Evolutionary conservation across 345 rosid genomes (phyloP), one percentile per base, ranked within the genome.

Genomic region (Mangifera indica): DNA sequence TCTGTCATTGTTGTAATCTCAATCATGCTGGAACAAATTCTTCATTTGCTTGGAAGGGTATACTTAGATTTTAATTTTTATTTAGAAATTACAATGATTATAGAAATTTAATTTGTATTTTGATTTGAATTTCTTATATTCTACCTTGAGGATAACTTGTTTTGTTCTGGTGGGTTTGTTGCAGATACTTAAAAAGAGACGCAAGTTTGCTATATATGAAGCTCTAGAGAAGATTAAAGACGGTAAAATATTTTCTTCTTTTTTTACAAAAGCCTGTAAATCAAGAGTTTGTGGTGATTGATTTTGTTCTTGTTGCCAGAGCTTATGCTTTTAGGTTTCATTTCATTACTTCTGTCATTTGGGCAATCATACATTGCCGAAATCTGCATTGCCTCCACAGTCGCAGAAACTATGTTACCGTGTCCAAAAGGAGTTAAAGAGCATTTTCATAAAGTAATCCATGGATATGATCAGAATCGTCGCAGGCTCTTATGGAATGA

Each of bases 241-340:
- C 56, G 98, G 99, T 93, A 82, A 51, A 55, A 32, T 12, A 12
- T 44, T 10, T 20, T 44, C 2, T 34, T 58, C 60, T 67, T 46
- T 49, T 17, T 45, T 72, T 10, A 9, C 18, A 2, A 7, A n/a
- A 11, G 26, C 66, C 34, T 12, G 1, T 44, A 44, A 45, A 45
- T 45, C 68, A 64, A 64, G 25, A 13, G 10, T 4, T 62, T n/a
- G 11, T 3, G 11, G 26, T 48, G 20, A 46, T 5, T 20, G 15
- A 46, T 65, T 22, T 59, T 22, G 17, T 51, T 49, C 15, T 22
- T 6, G 13, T 75, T 24, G 74, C 63, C 91, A 91, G 97, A 95
- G 84, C 92, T 95, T 6, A 95, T 95, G 98, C 86, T 95, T 76
- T 80, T 95, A 73, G 98, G 99, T 62, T 95, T 95, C 81, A 93